Evolutionary conservation across 176 grass and related monocot genomes (phyloP), one percentile per base, ranked within the genome.

Genomic region (Thinopyrum elongatum): DNA sequence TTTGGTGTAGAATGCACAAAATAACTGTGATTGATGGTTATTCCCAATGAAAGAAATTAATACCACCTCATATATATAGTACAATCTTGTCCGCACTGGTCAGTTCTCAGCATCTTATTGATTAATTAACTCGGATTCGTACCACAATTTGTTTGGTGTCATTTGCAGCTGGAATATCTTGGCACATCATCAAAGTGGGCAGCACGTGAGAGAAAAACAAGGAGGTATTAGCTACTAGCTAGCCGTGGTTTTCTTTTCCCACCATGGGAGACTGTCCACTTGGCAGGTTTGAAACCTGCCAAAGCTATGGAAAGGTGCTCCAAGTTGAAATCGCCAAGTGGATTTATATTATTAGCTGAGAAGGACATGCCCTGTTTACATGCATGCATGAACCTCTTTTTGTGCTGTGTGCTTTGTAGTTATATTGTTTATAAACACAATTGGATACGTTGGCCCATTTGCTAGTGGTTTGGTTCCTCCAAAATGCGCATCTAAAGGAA

Each of bases 161-260:
- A 82, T 5, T 13, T 65, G 84, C 73, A 25, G 79, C 88, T 86
- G 73, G 64, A 57, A 15, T 41, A 59, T 78, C 72, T 86, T 21
- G 64, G 38, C 79, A 72, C 64, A 72, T 62, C 69, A 36, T 36
- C 35, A 29, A 70, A 51, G 53, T 31, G 19, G 19, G 10, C 51
- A 2, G 51, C 15, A 57, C 2, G 17, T 57, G 51, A 8, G 51
- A 13, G 61, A 68, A 70, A 34, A 4, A 61, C 30, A 62, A 63
- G 36, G 60, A 44, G 9, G 5, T 3, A 8, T 57, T 57, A 57
- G 51, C 51, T 57, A 57, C 34, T 74, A 46, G 36, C 53, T 71
- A 42, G 27, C 30, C 16, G 2, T 62, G 36, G 7, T 58, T 21
- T 25, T 6, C 28, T 25, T n/a, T 62, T 77, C 86, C 83, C 71